Percentiles rank a stretch among this genome's conserved stretches.
phyloP scores from a whole-genome alignment of 768 basidiomycete genomes.

The Rhodosporidiobolus sp. region DNA sequence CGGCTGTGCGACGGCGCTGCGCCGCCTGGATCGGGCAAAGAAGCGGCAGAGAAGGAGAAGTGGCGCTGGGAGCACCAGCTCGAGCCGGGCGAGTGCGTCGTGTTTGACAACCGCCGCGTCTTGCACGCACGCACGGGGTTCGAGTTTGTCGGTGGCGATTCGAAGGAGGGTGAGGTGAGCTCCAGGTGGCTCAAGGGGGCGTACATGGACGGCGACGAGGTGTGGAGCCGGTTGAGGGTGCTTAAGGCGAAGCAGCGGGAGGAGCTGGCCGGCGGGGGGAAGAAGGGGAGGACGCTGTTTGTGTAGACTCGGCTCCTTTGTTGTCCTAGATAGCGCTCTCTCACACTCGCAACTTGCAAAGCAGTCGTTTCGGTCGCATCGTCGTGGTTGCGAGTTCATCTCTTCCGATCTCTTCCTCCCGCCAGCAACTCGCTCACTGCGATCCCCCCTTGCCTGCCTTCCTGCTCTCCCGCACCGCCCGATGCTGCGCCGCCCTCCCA shows the following conservation, averaged over 20 bases:
- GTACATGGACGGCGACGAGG: slow-evolving; percentile 57
- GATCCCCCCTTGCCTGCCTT: background rate
- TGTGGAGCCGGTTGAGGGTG: slow-evolving; percentile 53
- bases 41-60: slow-evolving; percentile 46
- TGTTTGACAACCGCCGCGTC: slow-evolving; percentile 89
- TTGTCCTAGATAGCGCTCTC: too few relatives aligned
- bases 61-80: slow-evolving; percentile 65
- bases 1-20: slow-evolving; percentile 54
- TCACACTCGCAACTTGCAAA: too few relatives aligned
- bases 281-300: slow-evolving; percentile 29
- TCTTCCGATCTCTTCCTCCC: too few relatives aligned
- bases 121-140: slow-evolving; percentile 85
- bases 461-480: background rate
- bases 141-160: slow-evolving; percentile 48
- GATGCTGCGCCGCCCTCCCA: slow-evolving; percentile 24
- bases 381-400: too few relatives aligned
- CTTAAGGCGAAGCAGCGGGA: slow-evolving; percentile 4
- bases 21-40: background rate
- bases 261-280: background rate
- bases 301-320: too few relatives aligned
- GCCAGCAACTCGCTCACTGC: too few relatives aligned
- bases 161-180: slow-evolving; percentile 32
- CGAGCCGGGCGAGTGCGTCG: slow-evolving; percentile 74
- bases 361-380: too few relatives aligned
- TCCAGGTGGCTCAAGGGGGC: slow-evolving; percentile 83